phyloP scores from a whole-genome alignment of 2,329 filamentous ascomycete genomes.

The Ophidiomyces ophidiicola region DNA sequence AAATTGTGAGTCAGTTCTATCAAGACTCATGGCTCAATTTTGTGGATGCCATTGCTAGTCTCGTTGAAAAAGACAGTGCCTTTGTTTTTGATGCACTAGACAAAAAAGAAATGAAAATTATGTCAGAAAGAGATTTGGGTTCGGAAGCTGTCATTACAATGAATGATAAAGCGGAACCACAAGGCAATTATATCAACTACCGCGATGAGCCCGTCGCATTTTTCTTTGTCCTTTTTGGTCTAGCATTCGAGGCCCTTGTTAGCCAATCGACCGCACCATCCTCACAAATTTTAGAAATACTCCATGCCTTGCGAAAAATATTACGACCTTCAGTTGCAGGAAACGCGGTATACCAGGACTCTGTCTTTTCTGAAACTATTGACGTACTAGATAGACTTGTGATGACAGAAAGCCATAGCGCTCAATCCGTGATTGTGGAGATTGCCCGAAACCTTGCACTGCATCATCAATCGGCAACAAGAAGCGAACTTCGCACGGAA shows the following conservation, averaged over 20 bases:
- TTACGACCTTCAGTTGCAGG: constrained; percentile 87
- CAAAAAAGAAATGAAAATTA: constrained; percentile 18
- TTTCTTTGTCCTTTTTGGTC: constrained; percentile 95
- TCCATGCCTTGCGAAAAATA: constrained; percentile 88
- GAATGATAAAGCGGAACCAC: constrained; percentile 36
- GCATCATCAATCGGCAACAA: constrained; percentile 77
- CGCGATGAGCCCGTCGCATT: constrained; percentile 95
- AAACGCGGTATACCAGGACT: constrained; percentile 89
- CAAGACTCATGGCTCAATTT: constrained; percentile 95
- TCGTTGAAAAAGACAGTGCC: constrained; percentile 94
- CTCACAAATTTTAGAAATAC: constrained; percentile 73
- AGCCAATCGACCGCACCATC: constrained; percentile 59
- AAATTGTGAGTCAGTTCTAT: constrained; percentile 56
- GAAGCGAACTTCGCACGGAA: constrained; percentile 52
- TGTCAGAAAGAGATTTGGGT: constrained; percentile 1
- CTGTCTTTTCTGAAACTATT: constrained; percentile 94
- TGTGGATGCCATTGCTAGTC: constrained; percentile 89
- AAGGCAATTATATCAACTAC: constrained; percentile 81
- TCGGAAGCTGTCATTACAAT: constrained; percentile 19
- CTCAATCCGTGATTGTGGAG: constrained; percentile 85
- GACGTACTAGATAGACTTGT: constrained; percentile 86
- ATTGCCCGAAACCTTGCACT: constrained; percentile 84
- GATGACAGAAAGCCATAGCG: constrained; percentile 75
- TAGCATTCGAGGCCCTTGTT: constrained; percentile 90
- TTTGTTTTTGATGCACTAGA: constrained; percentile 96